These are phyloP conservation scores for Alnus glutinosa DNA, from an alignment of 306 rosid genomes.

Conservation along the genomic window DNA sequence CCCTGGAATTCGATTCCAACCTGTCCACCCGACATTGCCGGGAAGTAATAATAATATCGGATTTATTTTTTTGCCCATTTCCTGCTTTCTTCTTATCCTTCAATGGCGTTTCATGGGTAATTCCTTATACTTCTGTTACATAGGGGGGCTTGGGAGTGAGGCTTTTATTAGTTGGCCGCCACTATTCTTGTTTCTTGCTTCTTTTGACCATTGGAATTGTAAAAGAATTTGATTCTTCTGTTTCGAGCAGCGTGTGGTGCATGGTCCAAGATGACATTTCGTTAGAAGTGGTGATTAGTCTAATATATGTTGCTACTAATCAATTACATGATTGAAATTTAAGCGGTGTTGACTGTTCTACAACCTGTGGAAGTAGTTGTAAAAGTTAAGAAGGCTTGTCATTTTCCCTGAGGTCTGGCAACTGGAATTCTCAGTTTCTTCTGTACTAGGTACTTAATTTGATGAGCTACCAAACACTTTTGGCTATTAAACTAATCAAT, in stretches of 20 bases:
- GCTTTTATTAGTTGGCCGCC: not conserved
- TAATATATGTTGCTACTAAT: too few species aligned
- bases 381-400: not conserved
- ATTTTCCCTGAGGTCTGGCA: slow-evolving; percentile 14
- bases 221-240: not conserved
- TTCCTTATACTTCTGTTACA: too few species aligned
- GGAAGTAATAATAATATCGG: slow-evolving; percentile 10
- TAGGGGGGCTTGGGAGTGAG: not conserved
- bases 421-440: slow-evolving; percentile 1
- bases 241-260: not conserved
- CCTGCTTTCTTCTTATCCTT: too few species aligned
- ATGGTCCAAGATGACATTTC: not conserved
- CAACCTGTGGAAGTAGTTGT: not conserved
- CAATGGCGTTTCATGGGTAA: too few species aligned
- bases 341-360: not conserved
- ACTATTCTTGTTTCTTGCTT: not conserved
- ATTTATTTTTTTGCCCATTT: not conserved
- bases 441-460: not conserved
- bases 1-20: slow-evolving; percentile 14
- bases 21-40: slow-evolving; percentile 16
- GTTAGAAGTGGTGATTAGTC: too few species aligned
- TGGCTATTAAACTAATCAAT: not conserved
- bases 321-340: not conserved
- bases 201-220: not conserved
- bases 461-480: not conserved